Evolutionary conservation across 805 yeast species (phyloP), one percentile per base, ranked within the genome.

Genomic region (Candida manassasensis): DNA sequence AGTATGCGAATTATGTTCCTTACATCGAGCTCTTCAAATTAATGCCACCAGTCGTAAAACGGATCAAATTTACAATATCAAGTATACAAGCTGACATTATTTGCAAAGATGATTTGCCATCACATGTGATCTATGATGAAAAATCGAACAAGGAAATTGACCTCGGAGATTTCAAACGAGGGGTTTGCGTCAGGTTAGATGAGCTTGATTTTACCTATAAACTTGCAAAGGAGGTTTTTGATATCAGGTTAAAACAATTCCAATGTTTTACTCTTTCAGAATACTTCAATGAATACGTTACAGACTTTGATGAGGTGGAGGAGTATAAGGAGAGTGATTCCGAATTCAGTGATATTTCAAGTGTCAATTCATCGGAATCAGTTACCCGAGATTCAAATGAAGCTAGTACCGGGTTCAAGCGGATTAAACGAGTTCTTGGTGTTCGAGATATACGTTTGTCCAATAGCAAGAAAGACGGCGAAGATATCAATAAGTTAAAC

Each of bases 61-160:
- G 55, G 4, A 36, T 66, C 19, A 55, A 52, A 38, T 25, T 61
- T 12, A 48, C 48, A n/a, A 42, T 60, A 6, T 34, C 53, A 3
- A 41, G 48, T 21, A 24, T 64, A 11, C 61, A 58, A 41, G 50
- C 59, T 2, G 62, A 61, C 29, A 51, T 67, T 3, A 50, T 61
- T 10, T 66, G 71, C 41, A 64, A 63, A 34, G 72, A 67, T 36
- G 59, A 59, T 6, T 47, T 67, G 12, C 73, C 73, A 0, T 49
- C 54, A 34, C 59, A 59, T 33, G 36, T 41, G 2, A 42, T 59
- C 9, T 42, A 32, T 19, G 61, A 59, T 30, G 49, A 50, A 5
- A 37, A 36, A 2, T 31, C 52, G 2, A 48, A 45, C 2, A 41
- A 56, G 16, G 53, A 59, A 5, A 41, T 61, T 17, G 63, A 67